A percentile compares a stretch with the other conserved stretches of the same genome.
Evolutionary conservation across 2,329 filamentous ascomycete genomes (phyloP).

Genomic region (Colletotrichum echinochloae): DNA sequence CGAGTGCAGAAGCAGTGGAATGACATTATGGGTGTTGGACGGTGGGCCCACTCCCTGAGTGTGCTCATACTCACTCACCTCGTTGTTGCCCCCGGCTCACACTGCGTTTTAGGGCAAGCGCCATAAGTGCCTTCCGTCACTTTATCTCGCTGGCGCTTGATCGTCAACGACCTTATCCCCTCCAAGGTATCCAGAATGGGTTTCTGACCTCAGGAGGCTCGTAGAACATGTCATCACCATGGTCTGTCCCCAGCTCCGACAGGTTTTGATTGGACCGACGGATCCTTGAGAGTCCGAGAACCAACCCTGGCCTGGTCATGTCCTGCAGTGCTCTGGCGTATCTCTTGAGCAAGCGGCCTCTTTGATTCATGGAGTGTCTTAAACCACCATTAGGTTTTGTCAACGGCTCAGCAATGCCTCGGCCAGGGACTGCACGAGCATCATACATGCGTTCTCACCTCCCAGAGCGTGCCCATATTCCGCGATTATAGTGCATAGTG

Average conservation of each 20-base stretch:
- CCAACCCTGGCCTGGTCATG: background rate
- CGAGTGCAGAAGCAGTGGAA: background rate
- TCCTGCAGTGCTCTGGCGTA: background rate
- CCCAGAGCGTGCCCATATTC: background rate
- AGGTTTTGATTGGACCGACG: background rate
- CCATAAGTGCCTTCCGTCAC: slow-evolving; percentile 10
- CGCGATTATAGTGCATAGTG: too few species aligned
- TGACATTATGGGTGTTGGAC: background rate
- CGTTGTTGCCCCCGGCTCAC: background rate
- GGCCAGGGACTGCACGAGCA: background rate
- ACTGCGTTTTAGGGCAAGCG: background rate
- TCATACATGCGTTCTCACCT: background rate
- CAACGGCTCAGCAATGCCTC: background rate
- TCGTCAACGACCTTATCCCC: slow-evolving; percentile 6
- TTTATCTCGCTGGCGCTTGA: slow-evolving; percentile 21
- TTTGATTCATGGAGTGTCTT: background rate
- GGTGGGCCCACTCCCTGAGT: slow-evolving; percentile 10
- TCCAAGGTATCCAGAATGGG: background rate
- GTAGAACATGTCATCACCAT: background rate
- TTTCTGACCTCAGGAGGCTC: background rate
- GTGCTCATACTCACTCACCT: background rate
- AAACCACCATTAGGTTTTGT: background rate
- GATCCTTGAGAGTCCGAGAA: background rate
- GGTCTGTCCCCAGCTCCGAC: background rate
- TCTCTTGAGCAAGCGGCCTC: background rate